Conservation (phyloP, 2,329 filamentous ascomycete genomes). For the Colletotrichum magnum region DNA sequence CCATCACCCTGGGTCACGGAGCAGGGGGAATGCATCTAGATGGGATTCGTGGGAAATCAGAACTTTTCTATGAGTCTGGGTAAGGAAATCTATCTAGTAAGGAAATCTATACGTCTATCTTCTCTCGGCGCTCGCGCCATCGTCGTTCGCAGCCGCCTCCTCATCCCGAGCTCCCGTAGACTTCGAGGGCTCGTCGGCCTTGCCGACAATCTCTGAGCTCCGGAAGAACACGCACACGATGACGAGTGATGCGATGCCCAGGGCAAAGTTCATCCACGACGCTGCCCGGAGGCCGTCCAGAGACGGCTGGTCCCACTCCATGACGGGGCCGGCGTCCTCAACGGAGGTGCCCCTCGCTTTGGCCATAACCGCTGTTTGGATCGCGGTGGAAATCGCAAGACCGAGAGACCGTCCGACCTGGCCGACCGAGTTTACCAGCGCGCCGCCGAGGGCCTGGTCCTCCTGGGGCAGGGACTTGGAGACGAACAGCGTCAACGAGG, state of each 20-base stretch:
- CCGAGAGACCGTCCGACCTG: constrained; percentile 77
- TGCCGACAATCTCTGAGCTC: constrained; percentile 67
- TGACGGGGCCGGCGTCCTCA: constrained; percentile 58
- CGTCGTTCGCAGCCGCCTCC: constrained; percentile 36
- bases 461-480: constrained; percentile 72
- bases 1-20: too few relatives aligned
- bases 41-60: too few relatives aligned
- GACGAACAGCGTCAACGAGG: constrained; percentile 75
- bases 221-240: constrained; percentile 65
- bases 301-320: constrained; percentile 60
- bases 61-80: too few relatives aligned
- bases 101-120: constrained; percentile 5
- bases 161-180: constrained; percentile 38
- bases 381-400: constrained; percentile 74
- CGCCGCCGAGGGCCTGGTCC: constrained; percentile 78
- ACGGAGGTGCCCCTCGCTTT: constrained; percentile 59
- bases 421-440: constrained; percentile 76
- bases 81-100: too few relatives aligned
- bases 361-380: constrained; percentile 75
- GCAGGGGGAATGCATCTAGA: too few relatives aligned
- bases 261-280: constrained; percentile 66
- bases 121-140: constrained; percentile 12
- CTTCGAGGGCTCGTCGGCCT: constrained; percentile 43
- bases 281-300: constrained; percentile 64
- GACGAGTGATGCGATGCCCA: constrained; percentile 58